Base-by-base conservation (phyloP, 2,329 filamentous ascomycete genomes). In the Phyllosticta citriasiana region DNA sequence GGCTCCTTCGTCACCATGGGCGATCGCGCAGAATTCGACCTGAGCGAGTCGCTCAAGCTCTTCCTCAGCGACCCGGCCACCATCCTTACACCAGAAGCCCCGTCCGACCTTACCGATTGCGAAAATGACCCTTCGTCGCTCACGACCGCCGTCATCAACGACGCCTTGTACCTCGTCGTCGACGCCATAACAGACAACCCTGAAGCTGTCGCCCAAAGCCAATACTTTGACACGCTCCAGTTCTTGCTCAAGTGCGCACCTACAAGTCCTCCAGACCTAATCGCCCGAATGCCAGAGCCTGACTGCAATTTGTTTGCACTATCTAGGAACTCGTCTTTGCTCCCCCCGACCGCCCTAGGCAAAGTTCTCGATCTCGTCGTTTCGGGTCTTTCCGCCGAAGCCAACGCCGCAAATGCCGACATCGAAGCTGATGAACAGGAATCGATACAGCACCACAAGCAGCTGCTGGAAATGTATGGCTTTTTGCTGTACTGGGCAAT, bases 401-500 rank as follows among this genome's bases (percentile, higher is more conserved):
- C 91, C 65, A 92, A 97, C 69, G 82, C 87, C 62, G 86, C 93
- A 55, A 84, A 95, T 73, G 84, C 88, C 73, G 92, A 97, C 70
- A 83, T 96, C 72, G 92, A 97, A 70, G 87, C 85, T 53, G 93
- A 97, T 74, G 93, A 97, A 71, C 91, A 96, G 73, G 91, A 95
- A 69, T 82, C 88, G 8, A 80, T 96, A 55, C 82, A 87, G 50
- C 87, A 95, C 68, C 93, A 99, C 78, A 97, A 96, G 75, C 86
- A 89, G 66, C 81, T 97, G 1, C 82, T 99, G 66, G 94, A 99
- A 73, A 89, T 96, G 70, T 97, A 95, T 72, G 93, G 88, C 35
- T 99, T 96, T 70, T 79, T 99, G 10, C 78, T 99, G 56, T 92
- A 97, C 74, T 99, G 94, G 95, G 89, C 91, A 6, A 88, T 97